Base-by-base conservation (phyloP, 1,139 yeast genomes). In the Blastobotrys raffinosifermentans region DNA sequence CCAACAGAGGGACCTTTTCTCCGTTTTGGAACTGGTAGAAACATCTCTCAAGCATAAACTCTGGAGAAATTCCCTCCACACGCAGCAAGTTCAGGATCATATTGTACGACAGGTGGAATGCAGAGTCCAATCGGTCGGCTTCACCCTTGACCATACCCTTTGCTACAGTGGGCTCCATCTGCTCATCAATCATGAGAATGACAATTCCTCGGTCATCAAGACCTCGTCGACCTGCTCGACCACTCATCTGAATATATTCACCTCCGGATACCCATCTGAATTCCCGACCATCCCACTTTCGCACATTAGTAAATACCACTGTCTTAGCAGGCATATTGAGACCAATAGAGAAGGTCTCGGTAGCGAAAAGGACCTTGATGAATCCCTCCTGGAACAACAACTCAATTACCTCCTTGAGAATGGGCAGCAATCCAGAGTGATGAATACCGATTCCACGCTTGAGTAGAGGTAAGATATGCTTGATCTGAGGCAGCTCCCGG, bases 181-280 rank as follows among this genome's bases (percentile, higher is more conserved):
- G 91, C 59, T 91, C 97, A 60, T 91, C 97, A 61, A 91, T 87
- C 98, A 93, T 93, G 84, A 93, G 83, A 53, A 93, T 91, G 38
- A 93, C 98, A 60, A 91, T 89, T 66, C 99, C 99, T 58, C 97
- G 80, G 58, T 91, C 96, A 72, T 93, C 99, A 49, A 93, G 73
- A 54, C 99, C 98, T 73, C 99, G 84, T 72, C 99, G 89, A 54
- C 99, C 99, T 13, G 99, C 99, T 66, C 99, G 80, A 47, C 99
- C 99, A 29, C 96, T 85, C 99, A 91, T 91, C 66, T 93, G 99
- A 53, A 91, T 93, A 63, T 91, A 93, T 64, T 93, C 99, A 67
- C 98, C 99, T 43, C 97, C 97, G 39, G 96, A 85, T 27, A 93
- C 96, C 97, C 97, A 91, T 63, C 99, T 78, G 69, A 89, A 87